phyloP scores from a whole-genome alignment of 768 basidiomycete genomes.

The Leccinum longicurvipes region DNA sequence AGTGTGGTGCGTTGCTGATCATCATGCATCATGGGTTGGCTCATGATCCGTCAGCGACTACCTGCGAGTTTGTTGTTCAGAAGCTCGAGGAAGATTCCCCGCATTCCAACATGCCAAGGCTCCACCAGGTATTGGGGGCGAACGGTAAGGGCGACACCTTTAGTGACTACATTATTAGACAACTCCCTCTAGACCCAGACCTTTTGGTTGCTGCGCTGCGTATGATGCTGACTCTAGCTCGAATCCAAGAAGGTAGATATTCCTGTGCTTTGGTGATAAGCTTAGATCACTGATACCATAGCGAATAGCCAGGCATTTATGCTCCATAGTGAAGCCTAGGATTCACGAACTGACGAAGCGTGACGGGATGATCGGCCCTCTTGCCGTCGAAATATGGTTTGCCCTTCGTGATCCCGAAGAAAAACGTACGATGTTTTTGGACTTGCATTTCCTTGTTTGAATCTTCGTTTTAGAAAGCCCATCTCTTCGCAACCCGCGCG shows the following conservation, averaged over 20 bases:
- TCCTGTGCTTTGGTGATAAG: not conserved
- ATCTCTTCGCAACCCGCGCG: not conserved
- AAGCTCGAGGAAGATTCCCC: not conserved
- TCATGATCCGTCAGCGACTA: conserved; percentile 6
- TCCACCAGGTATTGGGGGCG: conserved; percentile 11
- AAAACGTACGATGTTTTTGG: not conserved
- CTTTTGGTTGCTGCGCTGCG: conserved; percentile 16
- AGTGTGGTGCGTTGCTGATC: conserved; percentile 11
- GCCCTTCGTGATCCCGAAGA: conserved; percentile 7
- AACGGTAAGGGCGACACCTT: conserved; percentile 3
- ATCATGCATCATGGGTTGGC: not conserved
- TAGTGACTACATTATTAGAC: not conserved
- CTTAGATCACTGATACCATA: not conserved
- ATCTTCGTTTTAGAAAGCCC: conserved; percentile 7
- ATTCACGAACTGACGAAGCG: conserved; percentile 9
- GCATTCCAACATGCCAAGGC: not conserved
- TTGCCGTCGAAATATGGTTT: conserved; percentile 22
- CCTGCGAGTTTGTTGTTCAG: not conserved
- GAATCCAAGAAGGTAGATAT: conserved; percentile 13
- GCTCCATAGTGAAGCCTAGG: conserved; percentile 8
- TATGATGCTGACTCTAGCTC: conserved; percentile 14
- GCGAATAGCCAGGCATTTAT: not conserved
- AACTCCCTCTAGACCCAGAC: conserved; percentile 1
- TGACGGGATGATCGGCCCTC: conserved; percentile 11
- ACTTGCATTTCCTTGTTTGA: not conserved